Percentiles rank a stretch among this genome's conserved stretches.
Conservation (phyloP, 768 basidiomycete genomes). For the Lentinula sp. region DNA sequence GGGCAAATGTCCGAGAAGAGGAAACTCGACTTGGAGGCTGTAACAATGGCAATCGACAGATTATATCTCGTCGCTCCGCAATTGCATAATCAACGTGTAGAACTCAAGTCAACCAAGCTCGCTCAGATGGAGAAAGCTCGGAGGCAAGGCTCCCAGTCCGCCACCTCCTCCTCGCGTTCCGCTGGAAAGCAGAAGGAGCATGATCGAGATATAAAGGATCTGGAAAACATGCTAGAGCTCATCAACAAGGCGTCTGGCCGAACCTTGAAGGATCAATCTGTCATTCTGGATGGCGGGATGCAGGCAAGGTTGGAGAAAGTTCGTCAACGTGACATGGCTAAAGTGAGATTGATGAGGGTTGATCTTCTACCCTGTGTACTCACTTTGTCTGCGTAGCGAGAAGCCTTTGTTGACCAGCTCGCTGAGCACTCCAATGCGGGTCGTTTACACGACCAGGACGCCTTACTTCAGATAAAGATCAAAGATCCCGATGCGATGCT, state of each 20-base stretch:
- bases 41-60: slow-evolving; percentile 86
- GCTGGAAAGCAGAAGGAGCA: slow-evolving; percentile 39
- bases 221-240: slow-evolving; percentile 68
- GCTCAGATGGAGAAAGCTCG: slow-evolving; percentile 71
- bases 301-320: slow-evolving; percentile 48
- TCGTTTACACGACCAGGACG: slow-evolving; percentile 77
- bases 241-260: slow-evolving; percentile 67
- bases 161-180: slow-evolving; percentile 12
- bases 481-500: slow-evolving; percentile 50
- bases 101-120: slow-evolving; percentile 67
- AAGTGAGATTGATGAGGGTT: slow-evolving; percentile 37
- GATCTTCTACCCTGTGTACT: background rate
- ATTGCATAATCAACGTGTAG: slow-evolving; percentile 88
- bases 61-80: slow-evolving; percentile 85
- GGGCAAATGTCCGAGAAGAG: slow-evolving; percentile 64
- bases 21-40: slow-evolving; percentile 77
- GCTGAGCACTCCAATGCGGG: slow-evolving; percentile 67
- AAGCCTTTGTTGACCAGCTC: slow-evolving; percentile 72
- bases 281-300: slow-evolving; percentile 58
- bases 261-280: slow-evolving; percentile 64
- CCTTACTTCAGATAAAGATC: slow-evolving; percentile 38
- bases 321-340: slow-evolving; percentile 51
- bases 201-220: slow-evolving; percentile 41
- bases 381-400: slow-evolving; percentile 38
- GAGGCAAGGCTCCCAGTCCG: slow-evolving; percentile 25